Evolutionary conservation across 495 filamentous ascomycete genomes (phyloP).

Genomic region (Durotheca rogersii): DNA sequence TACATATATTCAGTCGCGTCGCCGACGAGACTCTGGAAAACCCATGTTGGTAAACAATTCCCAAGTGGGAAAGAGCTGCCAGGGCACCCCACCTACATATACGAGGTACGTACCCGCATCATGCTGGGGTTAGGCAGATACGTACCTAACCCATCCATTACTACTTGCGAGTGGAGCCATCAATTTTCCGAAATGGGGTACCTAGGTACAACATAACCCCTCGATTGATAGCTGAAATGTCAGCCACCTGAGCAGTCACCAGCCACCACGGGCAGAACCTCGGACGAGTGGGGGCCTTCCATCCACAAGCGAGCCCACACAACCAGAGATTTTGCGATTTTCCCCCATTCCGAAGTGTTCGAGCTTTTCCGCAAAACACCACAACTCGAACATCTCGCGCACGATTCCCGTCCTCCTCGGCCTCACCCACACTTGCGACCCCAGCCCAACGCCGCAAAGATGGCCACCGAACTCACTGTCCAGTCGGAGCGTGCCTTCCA

Average conservation of each 20-base stretch:
- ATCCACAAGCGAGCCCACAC: conserved; percentile 36
- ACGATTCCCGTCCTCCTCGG: conserved; percentile 19
- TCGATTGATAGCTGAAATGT: neutral
- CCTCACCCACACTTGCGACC: conserved; percentile 37
- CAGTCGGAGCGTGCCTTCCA: conserved; percentile 98
- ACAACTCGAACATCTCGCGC: conserved; percentile 28
- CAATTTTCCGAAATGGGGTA: no score
- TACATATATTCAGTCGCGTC: conserved; percentile 25
- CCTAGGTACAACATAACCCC: neutral
- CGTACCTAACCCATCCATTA: neutral
- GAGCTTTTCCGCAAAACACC: conserved; percentile 28
- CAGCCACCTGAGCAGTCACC: neutral
- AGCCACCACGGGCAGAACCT: conserved; percentile 24
- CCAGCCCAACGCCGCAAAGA: conserved; percentile 64
- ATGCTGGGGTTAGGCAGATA: no score
- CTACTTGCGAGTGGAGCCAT: no score
- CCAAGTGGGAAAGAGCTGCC: neutral
- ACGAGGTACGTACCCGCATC: no score
- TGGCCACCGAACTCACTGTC: conserved; percentile 97
- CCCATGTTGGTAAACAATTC: conserved; percentile 38
- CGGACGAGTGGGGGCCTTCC: conserved; percentile 6
- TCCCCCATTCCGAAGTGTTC: conserved; percentile 31
- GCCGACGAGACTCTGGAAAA: no score
- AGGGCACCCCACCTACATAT: neutral
- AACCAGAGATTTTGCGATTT: conserved; percentile 33